Evolutionary conservation across 2,329 filamentous ascomycete genomes (phyloP), one percentile per base, ranked within the genome.

Genomic region (Ophiostoma himal-ulmi): DNA sequence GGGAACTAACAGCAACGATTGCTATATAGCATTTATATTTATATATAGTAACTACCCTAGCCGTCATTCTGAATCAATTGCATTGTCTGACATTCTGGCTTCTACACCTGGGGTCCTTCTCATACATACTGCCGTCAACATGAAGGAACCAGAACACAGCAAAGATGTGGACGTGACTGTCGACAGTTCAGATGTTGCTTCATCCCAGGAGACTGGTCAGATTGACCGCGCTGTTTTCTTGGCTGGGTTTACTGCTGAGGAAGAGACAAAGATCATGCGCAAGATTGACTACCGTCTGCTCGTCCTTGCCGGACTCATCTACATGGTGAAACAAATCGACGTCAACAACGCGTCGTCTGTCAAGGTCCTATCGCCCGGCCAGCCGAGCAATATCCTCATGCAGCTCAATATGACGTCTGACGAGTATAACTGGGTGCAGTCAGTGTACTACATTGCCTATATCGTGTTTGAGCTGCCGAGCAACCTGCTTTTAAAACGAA

Each of bases 401-500:
- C 69, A 72, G 54, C 68, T 72, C 20, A 26, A 44, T 26, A 72
- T 72, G 71, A 70, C 68, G 22, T 30, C 65, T 10, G 39, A 72
- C 41, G n/a, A 72, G 60, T 72, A 72, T 70, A 72, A 72, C 68
- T 72, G 71, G 71, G 70, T 72, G 39, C 69, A 70, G 57, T 71
- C 71, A 2, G 7, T 69, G 10, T 72, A 72, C 39, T 70, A 69
- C 68, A 70, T 72, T 22, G 54, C 69, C 20, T 70, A 70, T 34
- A 70, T 70, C 54, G 52, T 70, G 11, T 70, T 70, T 44, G 69
- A 89, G 75, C 78, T 89, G 0, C 87, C 87, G 0, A 88, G 85
- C 0, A 89, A 89, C 72, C 79, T 89, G 71, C 75, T 73, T 0
- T 77, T 89, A 1, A 87, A 85, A 0, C 79, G 83, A 3, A 78